These are phyloP conservation scores for Boletus rubropictus DNA, from an alignment of 768 basidiomycete species.

Conservation along the genomic window DNA sequence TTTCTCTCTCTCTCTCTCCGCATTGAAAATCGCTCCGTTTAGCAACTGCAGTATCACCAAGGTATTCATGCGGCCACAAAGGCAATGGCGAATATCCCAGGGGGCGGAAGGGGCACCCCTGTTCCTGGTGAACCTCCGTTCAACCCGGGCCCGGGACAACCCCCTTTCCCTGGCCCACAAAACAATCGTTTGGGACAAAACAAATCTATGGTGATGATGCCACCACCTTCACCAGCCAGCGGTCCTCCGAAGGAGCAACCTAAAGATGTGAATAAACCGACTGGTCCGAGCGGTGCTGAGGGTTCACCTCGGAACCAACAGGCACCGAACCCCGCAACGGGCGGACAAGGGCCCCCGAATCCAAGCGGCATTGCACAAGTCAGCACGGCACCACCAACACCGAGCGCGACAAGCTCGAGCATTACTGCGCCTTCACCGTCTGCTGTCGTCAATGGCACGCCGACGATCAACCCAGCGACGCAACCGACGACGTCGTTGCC, in stretches of 20 bases:
- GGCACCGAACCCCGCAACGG: slow-evolving; percentile 23
- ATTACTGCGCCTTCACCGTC: slow-evolving; percentile 37
- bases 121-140: slow-evolving; percentile 41
- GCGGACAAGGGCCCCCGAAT: slow-evolving; percentile 21
- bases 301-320: slow-evolving; percentile 42
- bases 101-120: slow-evolving; percentile 41
- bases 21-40: slow-evolving; percentile 12
- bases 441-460: slow-evolving; percentile 29
- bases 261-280: slow-evolving; percentile 31
- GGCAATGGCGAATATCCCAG: slow-evolving; percentile 26
- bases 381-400: slow-evolving; percentile 35
- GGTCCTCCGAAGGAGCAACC: slow-evolving; percentile 29
- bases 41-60: slow-evolving; percentile 34
- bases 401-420: slow-evolving; percentile 28
- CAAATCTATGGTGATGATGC: slow-evolving; percentile 42
- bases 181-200: slow-evolving; percentile 27
- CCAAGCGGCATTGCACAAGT: slow-evolving; percentile 18
- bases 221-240: slow-evolving; percentile 47
- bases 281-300: slow-evolving; percentile 27
- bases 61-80: slow-evolving; percentile 35
- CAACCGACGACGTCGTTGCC: slow-evolving; percentile 23
- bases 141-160: slow-evolving; percentile 29
- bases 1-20: not conserved
- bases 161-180: slow-evolving; percentile 32
- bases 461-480: slow-evolving; percentile 24